These are phyloP conservation scores for Persicaria tinctoria DNA, from an alignment of 148 eudicot species.

Conservation along the genomic window DNA sequence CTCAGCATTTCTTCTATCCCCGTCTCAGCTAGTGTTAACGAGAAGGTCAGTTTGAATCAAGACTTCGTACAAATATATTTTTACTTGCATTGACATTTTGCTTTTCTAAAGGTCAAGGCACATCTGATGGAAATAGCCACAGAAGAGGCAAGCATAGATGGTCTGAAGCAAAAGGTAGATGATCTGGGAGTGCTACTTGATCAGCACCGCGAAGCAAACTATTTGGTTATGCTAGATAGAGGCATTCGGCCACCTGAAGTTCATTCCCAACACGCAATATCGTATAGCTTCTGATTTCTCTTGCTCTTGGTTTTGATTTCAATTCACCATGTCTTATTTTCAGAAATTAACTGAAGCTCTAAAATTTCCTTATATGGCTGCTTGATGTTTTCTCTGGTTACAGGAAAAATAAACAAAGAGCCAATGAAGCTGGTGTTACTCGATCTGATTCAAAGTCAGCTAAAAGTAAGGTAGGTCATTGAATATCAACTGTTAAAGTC, in stretches of 20 bases:
- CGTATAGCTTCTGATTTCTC: slow-evolving; percentile 28
- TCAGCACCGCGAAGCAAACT: slow-evolving; percentile 50
- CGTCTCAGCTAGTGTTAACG: slow-evolving; percentile 30
- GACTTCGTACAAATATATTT: not conserved
- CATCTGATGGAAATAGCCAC: slow-evolving; percentile 51
- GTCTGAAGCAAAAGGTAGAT: slow-evolving; percentile 60
- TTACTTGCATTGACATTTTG: slow-evolving; percentile 8
- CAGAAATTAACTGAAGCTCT: not conserved
- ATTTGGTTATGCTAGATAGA: slow-evolving; percentile 24
- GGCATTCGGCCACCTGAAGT: slow-evolving; percentile 22
- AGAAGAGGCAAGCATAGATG: slow-evolving; percentile 46
- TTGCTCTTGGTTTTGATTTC: slow-evolving; percentile 4
- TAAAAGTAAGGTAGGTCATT: slow-evolving; percentile 35
- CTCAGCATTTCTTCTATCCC: slow-evolving; percentile 29
- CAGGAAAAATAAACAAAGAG: slow-evolving; percentile 49
- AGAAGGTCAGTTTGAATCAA: slow-evolving; percentile 40
- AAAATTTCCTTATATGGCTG: not conserved
- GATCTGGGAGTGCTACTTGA: slow-evolving; percentile 48
- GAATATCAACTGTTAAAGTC: not conserved
- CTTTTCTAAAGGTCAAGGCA: slow-evolving; percentile 29
- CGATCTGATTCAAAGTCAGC: slow-evolving; percentile 25
- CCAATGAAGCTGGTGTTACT: slow-evolving; percentile 22
- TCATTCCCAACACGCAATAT: slow-evolving; percentile 27
- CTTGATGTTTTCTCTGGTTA: slow-evolving; percentile 6
- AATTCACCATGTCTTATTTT: not conserved